Evolutionary conservation across 257 asterid genomes (phyloP), one percentile per base, ranked within the genome.

Genomic region (Eustoma russellianum): DNA sequence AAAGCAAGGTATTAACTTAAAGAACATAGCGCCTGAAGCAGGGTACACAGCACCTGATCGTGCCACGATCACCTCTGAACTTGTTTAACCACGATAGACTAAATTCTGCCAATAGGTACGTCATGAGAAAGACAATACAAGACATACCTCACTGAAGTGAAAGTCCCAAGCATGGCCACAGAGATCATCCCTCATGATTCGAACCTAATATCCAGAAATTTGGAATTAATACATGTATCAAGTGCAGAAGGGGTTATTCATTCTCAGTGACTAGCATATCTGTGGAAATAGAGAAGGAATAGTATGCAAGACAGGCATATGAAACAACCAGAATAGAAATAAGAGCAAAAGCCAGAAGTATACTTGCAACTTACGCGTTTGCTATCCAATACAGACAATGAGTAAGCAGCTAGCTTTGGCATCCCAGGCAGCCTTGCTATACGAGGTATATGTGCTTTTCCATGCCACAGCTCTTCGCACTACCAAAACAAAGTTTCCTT

Each of bases 371-470:
- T 78, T 70, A 83, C 97, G 45, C 95, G 83, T 70, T 71, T 80
- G 17, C 82, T 78, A 60, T 88, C 97, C 80, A 62, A 68, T 58
- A 77, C 41, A 0, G 97, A 83, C 58, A 82, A 77, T 0, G 86
- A 77, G 73, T 73, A 73, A 62, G 78, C 79, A 17, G 64, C 77
- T 73, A 77, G 66, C 65, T 79, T 80, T 9, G 89, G 59, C 33
- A 82, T 66, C 63, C 86, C 82, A 14, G 30, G 74, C 48, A 46
- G 71, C 64, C 79, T 85, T 1, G 89, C 67, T 53, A 78, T 33
- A 30, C 85, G 92, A 45, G 97, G 95, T 63, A 88, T 59, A 71
- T 88, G 95, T 56, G 89, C 86, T 68, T 85, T 88, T 66, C 82
- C 83, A 51, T 33, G 53, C 95, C 95, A 85, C 62, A 85, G 59